These are phyloP conservation scores for Aegilops longissima DNA, from an alignment of 176 grass and related monocot species.

Conservation along the genomic window DNA sequence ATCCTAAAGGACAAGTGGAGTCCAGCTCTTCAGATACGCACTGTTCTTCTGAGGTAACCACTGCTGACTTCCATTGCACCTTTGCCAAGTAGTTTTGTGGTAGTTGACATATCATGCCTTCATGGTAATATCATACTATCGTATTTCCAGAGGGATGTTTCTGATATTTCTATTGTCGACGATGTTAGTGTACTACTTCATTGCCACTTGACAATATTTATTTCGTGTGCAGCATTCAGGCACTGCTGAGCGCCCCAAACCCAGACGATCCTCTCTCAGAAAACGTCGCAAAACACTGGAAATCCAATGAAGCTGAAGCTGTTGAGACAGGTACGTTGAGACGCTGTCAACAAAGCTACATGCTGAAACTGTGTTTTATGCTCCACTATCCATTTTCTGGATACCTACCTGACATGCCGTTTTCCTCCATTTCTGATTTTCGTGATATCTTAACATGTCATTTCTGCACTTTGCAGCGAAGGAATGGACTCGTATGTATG, in stretches of 20 bases:
- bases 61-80: not conserved
- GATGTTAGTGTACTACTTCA: conserved; percentile 7
- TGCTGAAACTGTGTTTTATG: not conserved
- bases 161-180: conserved; percentile 3
- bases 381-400: not conserved
- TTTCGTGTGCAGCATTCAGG: conserved; percentile 73
- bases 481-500: conserved; percentile 86
- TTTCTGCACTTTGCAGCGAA: conserved; percentile 56
- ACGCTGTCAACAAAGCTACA: not conserved
- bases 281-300: conserved; percentile 97
- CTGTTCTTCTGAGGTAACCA: conserved; percentile 73
- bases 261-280: conserved; percentile 93
- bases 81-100: not conserved
- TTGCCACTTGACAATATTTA: conserved; percentile 21
- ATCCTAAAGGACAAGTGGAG: conserved; percentile 95
- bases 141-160: not conserved
- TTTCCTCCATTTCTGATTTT: conserved; percentile 7
- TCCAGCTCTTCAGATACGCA: conserved; percentile 85
- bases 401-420: not conserved
- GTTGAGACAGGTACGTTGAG: conserved; percentile 71
- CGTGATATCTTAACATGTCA: not conserved
- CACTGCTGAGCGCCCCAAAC: conserved; percentile 89
- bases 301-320: conserved; percentile 87
- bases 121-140: not conserved
- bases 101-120: not conserved